Evolutionary conservation across 371 early-diverging fungal genomes (phyloP), one percentile per base, ranked within the genome.

Genomic region (Actinomortierella ambigua): DNA sequence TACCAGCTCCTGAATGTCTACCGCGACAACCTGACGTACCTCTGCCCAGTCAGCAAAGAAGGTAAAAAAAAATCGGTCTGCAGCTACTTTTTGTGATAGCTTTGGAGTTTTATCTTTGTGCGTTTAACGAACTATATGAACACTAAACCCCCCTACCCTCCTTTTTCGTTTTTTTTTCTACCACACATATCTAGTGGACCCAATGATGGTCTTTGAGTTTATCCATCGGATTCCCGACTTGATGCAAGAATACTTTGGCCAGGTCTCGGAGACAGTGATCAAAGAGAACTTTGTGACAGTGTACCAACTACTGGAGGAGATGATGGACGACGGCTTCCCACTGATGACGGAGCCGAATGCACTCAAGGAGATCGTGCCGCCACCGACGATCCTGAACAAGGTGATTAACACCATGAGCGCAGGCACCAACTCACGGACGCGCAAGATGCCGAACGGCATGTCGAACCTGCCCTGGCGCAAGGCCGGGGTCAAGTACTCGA

Each of bases 211-310:
- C 2, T 83, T 95, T 59, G 91, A 94, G 75, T 92, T 97, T 75
- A 79, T 95, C 28, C 93, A 95, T 60, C 86, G 91, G 52, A 88
- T 94, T 50, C 85, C 90, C 11, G 91, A 92, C 61, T 84, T 93
- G 20, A 77, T 95, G 47, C 77, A 81, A 0, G 91, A 92, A 58
- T 97, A 97, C 70, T 87, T 95, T 61, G 34, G 90, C 15, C 85
- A 86, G 26, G 80, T 95, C 20, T 89, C 92, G 3, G 96, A 94
- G 69, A 62, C 81, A 22, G 87, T 86, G 27, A 87, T 97, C 43
- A 91, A 93, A 76, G 96, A 97, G 61, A 93, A 95, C 77, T 95
- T 95, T 86, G 90, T 90, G n/a, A 91, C 90, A 4, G 91, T 95
- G 3, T 94, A 94, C 68, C 93, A 95, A 88, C 79, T 97, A 24